Conservation (phyloP, 805 yeast genomes). For the Phaffomyces opuntiae region DNA sequence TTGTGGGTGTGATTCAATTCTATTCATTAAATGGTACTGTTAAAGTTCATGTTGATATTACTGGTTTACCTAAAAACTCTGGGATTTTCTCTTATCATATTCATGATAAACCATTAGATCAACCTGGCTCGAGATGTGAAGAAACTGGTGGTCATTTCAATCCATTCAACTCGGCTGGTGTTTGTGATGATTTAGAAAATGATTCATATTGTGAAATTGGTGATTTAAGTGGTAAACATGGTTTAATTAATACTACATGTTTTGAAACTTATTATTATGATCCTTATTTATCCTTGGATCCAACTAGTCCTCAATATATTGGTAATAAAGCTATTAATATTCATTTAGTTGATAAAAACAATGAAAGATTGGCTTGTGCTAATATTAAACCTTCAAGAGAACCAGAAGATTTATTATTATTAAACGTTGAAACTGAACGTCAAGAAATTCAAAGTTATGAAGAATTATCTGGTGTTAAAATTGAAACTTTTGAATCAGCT, state of each 20-base stretch:
- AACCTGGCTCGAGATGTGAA: conserved; percentile 41
- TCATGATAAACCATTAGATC: conserved; percentile 50
- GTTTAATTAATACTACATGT: conserved; percentile 63
- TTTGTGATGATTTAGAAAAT: conserved; percentile 42
- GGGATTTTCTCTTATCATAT: conserved; percentile 70
- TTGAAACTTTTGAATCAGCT: background rate
- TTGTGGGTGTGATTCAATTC: conserved; percentile 51
- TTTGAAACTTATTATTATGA: conserved; percentile 58
- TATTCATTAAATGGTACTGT: conserved; percentile 53
- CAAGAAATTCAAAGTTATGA: conserved; percentile 20
- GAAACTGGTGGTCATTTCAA: conserved; percentile 53
- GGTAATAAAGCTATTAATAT: conserved; percentile 51
- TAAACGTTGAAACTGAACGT: conserved; percentile 21
- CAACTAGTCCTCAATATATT: conserved; percentile 47
- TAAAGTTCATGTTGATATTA: conserved; percentile 61
- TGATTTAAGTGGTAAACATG: conserved; percentile 74
- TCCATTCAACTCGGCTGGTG: conserved; percentile 50
- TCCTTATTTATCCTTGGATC: conserved; percentile 57
- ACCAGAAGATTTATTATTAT: conserved; percentile 23
- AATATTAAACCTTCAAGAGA: conserved; percentile 33
- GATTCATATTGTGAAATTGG: conserved; percentile 64
- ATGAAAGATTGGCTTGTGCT: conserved; percentile 57
- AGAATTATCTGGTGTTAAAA: conserved; percentile 18
- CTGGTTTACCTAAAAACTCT: conserved; percentile 58
- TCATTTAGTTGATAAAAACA: conserved; percentile 40